Conservation (phyloP, 331 rosid genomes). For the Phaseolus coccineus region DNA sequence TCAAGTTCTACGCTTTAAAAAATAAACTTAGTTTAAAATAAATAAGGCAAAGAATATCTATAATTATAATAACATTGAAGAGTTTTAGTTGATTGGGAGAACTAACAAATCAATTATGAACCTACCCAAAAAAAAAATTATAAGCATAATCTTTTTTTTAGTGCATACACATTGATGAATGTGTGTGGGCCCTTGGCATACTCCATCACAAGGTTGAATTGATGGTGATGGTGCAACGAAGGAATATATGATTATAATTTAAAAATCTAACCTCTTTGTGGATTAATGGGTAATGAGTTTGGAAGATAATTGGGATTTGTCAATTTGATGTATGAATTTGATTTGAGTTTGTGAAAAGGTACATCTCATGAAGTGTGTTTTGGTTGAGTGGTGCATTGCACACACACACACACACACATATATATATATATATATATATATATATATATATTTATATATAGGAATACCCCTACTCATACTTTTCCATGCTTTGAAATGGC, state of each 20-base stretch:
- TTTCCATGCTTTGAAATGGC: conserved; percentile 35
- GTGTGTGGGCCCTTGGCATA: conserved; percentile 46
- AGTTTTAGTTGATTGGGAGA: conserved; percentile 33
- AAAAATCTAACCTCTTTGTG: conserved; percentile 11
- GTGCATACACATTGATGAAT: conserved; percentile 53
- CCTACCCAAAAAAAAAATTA: conserved; percentile 32
- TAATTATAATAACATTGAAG: conserved; percentile 27
- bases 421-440: no score
- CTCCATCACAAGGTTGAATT: conserved; percentile 50
- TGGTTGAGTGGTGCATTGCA: conserved; percentile 63
- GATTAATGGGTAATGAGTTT: conserved; percentile 22
- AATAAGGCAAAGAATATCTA: conserved; percentile 31
- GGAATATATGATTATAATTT: conserved; percentile 18
- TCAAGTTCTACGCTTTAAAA: conserved; percentile 32
- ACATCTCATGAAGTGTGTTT: conserved; percentile 47
- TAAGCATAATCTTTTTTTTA: conserved; percentile 47
- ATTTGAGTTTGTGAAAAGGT: conserved; percentile 49
- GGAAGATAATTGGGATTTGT: conserved; percentile 57
- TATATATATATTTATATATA: conserved; percentile 23
- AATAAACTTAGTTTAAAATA: conserved; percentile 27
- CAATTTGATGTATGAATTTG: conserved; percentile 37
- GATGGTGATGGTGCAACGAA: conserved; percentile 49
- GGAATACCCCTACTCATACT: conserved; percentile 37
- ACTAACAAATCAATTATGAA: conserved; percentile 48
- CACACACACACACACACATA: no score